phyloP scores from a whole-genome alignment of 805 yeast species.

The Wickerhamiella spandovensis region DNA sequence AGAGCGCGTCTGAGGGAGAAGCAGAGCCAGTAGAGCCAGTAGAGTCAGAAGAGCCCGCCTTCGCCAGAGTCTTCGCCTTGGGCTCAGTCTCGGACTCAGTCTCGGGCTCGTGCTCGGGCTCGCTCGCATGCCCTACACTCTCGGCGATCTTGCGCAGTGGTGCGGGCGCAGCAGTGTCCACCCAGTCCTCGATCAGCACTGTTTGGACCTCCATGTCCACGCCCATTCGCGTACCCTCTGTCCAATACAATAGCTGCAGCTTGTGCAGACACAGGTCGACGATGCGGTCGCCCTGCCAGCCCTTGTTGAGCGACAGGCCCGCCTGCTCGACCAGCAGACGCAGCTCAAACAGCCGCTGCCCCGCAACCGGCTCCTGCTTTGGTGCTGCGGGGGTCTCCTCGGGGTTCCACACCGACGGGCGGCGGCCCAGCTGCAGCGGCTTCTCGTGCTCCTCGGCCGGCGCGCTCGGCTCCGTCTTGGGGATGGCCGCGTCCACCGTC shows the following conservation, averaged over 20 bases:
- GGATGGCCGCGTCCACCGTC: constrained; percentile 55
- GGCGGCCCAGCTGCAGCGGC: not conserved
- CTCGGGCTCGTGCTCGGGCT: constrained; percentile 31
- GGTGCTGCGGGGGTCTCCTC: not conserved
- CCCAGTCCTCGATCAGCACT: constrained; percentile 59
- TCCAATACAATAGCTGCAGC: constrained; percentile 46
- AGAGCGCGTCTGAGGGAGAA: too few species aligned
- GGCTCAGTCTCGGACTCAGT: constrained; percentile 22
- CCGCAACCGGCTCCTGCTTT: not conserved
- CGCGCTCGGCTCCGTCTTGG: constrained; percentile 28
- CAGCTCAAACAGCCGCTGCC: constrained; percentile 61
- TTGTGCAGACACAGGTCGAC: constrained; percentile 61
- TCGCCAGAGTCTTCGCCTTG: not conserved
- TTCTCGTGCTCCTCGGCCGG: not conserved
- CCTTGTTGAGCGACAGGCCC: constrained; percentile 49
- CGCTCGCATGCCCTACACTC: constrained; percentile 14
- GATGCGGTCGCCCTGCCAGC: constrained; percentile 55
- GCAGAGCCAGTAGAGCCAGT: not conserved
- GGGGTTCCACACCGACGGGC: not conserved
- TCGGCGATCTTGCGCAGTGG: constrained; percentile 61
- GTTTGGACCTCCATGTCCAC: constrained; percentile 53
- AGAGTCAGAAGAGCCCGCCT: not conserved
- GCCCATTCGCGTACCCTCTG: constrained; percentile 46
- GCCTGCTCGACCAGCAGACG: constrained; percentile 55
- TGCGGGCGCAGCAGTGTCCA: constrained; percentile 45